Percentiles rank a stretch among this genome's conserved stretches.
Conservation (phyloP, 1,284 basidiomycete species). For the Boletus albobrunnescens region DNA sequence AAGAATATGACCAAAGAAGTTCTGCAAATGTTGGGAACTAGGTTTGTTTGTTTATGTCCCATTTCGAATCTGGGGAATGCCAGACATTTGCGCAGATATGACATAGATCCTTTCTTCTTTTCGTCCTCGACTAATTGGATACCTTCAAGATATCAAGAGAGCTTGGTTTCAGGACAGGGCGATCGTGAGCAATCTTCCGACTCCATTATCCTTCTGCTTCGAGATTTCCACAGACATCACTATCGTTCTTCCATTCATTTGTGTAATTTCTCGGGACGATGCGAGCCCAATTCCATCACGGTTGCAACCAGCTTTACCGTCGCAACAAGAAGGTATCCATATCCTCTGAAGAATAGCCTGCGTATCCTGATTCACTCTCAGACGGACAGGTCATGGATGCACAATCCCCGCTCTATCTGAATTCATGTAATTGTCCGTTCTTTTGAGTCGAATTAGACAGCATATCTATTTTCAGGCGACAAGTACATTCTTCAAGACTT, state of each 20-base stretch:
- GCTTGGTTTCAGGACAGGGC: constrained; percentile 35
- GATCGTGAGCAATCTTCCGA: constrained; percentile 43
- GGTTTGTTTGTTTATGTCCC: constrained; percentile 31
- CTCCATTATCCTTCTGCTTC: neutral
- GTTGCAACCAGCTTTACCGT: neutral
- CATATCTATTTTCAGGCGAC: constrained; percentile 12
- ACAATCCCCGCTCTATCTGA: constrained; percentile 26
- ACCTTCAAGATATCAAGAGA: constrained; percentile 51
- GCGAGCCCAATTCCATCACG: neutral
- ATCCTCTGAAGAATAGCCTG: neutral
- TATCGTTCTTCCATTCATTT: constrained; percentile 45
- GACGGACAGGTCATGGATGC: constrained; percentile 30
- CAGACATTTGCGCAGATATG: constrained; percentile 24
- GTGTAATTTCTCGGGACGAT: constrained; percentile 26
- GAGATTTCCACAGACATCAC: constrained; percentile 46
- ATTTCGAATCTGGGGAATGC: too few relatives aligned
- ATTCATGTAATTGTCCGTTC: constrained; percentile 17
- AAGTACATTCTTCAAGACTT: constrained; percentile 43
- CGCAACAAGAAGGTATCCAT: constrained; percentile 7
- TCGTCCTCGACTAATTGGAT: constrained; percentile 55
- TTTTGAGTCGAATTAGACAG: neutral
- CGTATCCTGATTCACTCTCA: constrained; percentile 10
- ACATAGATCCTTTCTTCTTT: constrained; percentile 55
- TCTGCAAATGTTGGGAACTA: constrained; percentile 48
- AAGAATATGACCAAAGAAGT: constrained; percentile 44